A percentile compares a stretch with the other conserved stretches of the same genome.
phyloP scores from a whole-genome alignment of 148 eudicot genomes.

The Fagopyrum tataricum region DNA sequence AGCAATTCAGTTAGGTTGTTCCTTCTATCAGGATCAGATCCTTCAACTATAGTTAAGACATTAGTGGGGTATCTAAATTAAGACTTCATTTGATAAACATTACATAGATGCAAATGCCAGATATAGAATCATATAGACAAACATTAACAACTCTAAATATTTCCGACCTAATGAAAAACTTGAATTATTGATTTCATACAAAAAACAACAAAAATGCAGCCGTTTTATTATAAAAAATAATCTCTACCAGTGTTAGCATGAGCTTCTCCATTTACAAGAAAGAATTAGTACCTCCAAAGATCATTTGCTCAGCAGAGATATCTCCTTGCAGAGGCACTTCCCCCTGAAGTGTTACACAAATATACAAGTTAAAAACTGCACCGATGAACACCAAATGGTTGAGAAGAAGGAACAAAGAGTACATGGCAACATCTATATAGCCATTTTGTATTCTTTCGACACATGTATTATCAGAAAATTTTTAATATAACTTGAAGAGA shows the following conservation, averaged over 20 bases:
- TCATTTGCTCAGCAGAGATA: constrained; percentile 93
- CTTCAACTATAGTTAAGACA: constrained; percentile 61
- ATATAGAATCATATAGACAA: not conserved
- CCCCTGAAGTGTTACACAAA: constrained; percentile 44
- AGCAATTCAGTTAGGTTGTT: constrained; percentile 75
- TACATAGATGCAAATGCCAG: not conserved
- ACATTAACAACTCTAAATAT: not conserved
- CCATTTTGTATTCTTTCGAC: not conserved
- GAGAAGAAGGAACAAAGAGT: not conserved
- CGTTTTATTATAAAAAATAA: not conserved
- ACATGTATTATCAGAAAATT: not conserved
- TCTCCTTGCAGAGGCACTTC: constrained; percentile 97
- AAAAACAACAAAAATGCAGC: not conserved
- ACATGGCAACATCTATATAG: too few species aligned
- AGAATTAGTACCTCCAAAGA: constrained; percentile 61
- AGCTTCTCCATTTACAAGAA: not conserved
- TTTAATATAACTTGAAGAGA: not conserved
- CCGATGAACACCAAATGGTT: not conserved
- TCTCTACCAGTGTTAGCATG: not conserved
- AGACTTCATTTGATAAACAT: not conserved
- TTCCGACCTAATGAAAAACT: not conserved
- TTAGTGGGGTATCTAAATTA: not conserved
- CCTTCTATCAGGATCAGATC: constrained; percentile 73
- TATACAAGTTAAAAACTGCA: constrained; percentile 14
- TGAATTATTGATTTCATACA: not conserved